Conservation (phyloP, 805 yeast species). For the Myxozyma melibiosi region DNA sequence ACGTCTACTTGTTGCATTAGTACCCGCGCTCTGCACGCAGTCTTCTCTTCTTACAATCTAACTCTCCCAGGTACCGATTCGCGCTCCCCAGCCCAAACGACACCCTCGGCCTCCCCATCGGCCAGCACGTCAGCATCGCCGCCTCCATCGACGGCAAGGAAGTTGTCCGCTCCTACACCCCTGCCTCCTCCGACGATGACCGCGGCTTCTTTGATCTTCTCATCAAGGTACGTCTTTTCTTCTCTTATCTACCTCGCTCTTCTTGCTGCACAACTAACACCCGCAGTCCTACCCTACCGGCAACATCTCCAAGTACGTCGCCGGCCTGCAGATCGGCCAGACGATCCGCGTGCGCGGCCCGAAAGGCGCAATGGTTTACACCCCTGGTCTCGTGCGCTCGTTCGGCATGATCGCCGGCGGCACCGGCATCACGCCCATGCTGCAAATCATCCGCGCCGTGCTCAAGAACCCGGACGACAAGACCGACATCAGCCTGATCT, state of each 20-base stretch:
- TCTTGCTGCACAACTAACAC: slow-evolving; percentile 37
- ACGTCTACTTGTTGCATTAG: slow-evolving; percentile 1
- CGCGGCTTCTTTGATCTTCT: slow-evolving; percentile 78
- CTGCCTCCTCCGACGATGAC: slow-evolving; percentile 68
- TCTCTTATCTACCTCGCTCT: slow-evolving; percentile 83
- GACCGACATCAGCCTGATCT: slow-evolving; percentile 80
- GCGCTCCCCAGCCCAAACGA: slow-evolving; percentile 75
- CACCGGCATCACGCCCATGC: slow-evolving; percentile 91
- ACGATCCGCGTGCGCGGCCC: slow-evolving; percentile 77
- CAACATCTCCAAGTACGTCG: slow-evolving; percentile 75
- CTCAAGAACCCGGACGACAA: slow-evolving; percentile 80
- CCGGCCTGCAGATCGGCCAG: slow-evolving; percentile 76
- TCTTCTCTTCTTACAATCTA: background rate
- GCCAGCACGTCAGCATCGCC: slow-evolving; percentile 84
- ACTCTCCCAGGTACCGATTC: slow-evolving; percentile 55
- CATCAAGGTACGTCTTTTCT: slow-evolving; percentile 67
- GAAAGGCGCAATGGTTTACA: slow-evolving; percentile 82
- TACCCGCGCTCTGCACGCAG: background rate
- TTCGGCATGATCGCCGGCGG: slow-evolving; percentile 93
- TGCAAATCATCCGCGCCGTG: slow-evolving; percentile 76
- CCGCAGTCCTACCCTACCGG: slow-evolving; percentile 65
- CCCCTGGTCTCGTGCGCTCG: slow-evolving; percentile 69
- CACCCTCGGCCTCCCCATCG: slow-evolving; percentile 85
- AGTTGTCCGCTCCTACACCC: slow-evolving; percentile 84
- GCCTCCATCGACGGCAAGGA: slow-evolving; percentile 77